Base-by-base conservation (phyloP, 176 grass and related monocot genomes). In the Aegilops umbellulata region DNA sequence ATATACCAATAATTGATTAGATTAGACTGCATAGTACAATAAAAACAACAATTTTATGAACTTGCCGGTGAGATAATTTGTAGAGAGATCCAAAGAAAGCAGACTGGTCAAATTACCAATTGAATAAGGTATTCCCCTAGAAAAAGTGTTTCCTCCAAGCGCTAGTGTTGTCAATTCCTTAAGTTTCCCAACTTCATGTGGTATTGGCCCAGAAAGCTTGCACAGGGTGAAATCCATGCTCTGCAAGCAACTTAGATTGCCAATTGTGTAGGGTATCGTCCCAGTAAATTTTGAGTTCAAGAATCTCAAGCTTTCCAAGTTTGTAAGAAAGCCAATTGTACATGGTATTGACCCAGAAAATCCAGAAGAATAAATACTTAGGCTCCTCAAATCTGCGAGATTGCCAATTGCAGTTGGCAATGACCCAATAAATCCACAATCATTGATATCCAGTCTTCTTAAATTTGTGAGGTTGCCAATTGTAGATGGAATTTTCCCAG, bases 31-130 rank as follows among this genome's bases (percentile, higher is more conserved):
- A 62, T 11, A 49, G 10, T 11, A 64, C 11, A 64, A 64, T 27
- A 6, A 49, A 49, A 49, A 49, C 46, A 49, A 6, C 46, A 49
- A 49, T 49, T 49, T 16, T 16, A 49, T 49, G 6, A 15, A 19
- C 77, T 24, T 79, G 53, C 85, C 82, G 0, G 0, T 82, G 23
- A 91, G 58, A 78, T 11, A 24, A 81, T 82, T 88, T 3, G 0
- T 1, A 14, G 24, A 46, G 34, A 91, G 80, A 8, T 61, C 5
- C 49, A 91, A 69, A 8, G 0, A 2, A 55, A 10, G 22, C 70
- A 92, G 11, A 49, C 23, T 73, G 25, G 78, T 84, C 47, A 91
- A 68, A 69, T 87, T 87, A 35, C n/a, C 60, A 60, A 87, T 69
- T 25, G 85, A 87, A 81, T n/a, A 26, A 29, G 89, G 85, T 81